A percentile compares a stretch with the other conserved stretches of the same genome.
Evolutionary conservation across 306 rosid genomes (phyloP).

Genomic region (Pachyrhizus erosus): DNA sequence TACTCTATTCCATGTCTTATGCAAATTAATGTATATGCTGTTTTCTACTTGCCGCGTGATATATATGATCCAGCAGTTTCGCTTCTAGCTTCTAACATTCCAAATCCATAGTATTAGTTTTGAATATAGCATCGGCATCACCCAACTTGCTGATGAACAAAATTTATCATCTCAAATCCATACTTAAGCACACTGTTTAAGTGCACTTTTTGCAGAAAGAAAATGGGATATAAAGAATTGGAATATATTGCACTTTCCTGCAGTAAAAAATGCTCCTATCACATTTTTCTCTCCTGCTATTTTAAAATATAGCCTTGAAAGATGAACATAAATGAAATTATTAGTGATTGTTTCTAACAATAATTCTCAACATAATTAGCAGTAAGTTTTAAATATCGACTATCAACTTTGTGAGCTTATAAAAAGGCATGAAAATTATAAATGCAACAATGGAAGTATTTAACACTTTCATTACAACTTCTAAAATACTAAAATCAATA

Average conservation of each 20-base stretch:
- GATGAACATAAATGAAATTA: neutral
- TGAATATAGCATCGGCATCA: neutral
- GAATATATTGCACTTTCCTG: neutral
- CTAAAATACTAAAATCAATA: neutral
- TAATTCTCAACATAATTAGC: neutral
- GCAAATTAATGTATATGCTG: no score
- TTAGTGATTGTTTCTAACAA: neutral
- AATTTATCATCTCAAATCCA: neutral
- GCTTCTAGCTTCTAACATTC: neutral
- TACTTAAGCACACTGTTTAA: neutral
- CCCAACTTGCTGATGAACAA: neutral
- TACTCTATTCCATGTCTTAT: neutral
- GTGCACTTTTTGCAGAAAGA: slow-evolving; percentile 11
- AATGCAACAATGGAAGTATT: neutral
- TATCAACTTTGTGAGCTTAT: neutral
- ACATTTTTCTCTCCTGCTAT: neutral
- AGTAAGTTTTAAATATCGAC: neutral
- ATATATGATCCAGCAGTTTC: neutral
- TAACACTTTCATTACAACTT: neutral
- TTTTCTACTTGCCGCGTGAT: neutral
- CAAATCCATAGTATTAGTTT: neutral
- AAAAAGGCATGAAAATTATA: neutral
- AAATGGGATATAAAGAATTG: neutral
- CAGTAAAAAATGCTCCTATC: neutral
- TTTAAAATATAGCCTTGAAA: neutral